phyloP scores from a whole-genome alignment of 192 early-diverging fungal genomes.

The Irineochytrium annulatum region DNA sequence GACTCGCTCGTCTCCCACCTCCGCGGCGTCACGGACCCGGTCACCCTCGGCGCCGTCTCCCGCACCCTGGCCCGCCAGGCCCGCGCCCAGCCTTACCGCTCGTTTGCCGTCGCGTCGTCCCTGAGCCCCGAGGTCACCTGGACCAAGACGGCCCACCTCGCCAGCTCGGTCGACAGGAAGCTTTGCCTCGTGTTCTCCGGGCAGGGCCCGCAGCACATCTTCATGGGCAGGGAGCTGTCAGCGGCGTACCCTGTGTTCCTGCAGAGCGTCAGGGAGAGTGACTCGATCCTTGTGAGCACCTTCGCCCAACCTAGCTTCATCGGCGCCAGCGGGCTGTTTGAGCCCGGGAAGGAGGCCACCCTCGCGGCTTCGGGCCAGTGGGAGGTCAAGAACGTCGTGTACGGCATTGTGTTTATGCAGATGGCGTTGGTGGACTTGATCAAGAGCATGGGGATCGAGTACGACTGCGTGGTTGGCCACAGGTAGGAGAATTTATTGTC shows the following conservation, averaged over 20 bases:
- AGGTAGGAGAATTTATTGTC: not conserved
- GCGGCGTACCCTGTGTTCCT: slow-evolving; percentile 14
- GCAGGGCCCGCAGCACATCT: slow-evolving; percentile 28
- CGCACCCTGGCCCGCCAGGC: too few relatives aligned
- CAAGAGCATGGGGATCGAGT: slow-evolving; percentile 20
- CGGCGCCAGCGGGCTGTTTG: slow-evolving; percentile 16
- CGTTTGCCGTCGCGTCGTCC: slow-evolving; percentile 20
- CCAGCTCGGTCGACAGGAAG: not conserved
- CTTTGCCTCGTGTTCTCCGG: slow-evolving; percentile 25
- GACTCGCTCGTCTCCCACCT: too few relatives aligned
- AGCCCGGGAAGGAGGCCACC: not conserved
- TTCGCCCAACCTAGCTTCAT: slow-evolving; percentile 3
- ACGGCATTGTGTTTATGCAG: slow-evolving; percentile 26
- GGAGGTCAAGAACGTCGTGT: slow-evolving; percentile 22
- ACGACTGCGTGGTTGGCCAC: slow-evolving; percentile 24
- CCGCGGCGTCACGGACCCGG: too few relatives aligned
- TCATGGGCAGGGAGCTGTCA: slow-evolving; percentile 20
- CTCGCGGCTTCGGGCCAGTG: slow-evolving; percentile 16
- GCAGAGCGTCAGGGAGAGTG: not conserved
- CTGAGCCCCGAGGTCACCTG: not conserved
- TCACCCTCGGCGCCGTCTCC: too few relatives aligned
- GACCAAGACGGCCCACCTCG: not conserved
- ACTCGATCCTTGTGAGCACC: slow-evolving; percentile 6
- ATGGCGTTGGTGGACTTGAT: slow-evolving; percentile 27
- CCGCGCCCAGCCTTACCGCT: slow-evolving; percentile 21